phyloP scores from a whole-genome alignment of 1,284 basidiomycete species.

The Ceratobasidium sp. region DNA sequence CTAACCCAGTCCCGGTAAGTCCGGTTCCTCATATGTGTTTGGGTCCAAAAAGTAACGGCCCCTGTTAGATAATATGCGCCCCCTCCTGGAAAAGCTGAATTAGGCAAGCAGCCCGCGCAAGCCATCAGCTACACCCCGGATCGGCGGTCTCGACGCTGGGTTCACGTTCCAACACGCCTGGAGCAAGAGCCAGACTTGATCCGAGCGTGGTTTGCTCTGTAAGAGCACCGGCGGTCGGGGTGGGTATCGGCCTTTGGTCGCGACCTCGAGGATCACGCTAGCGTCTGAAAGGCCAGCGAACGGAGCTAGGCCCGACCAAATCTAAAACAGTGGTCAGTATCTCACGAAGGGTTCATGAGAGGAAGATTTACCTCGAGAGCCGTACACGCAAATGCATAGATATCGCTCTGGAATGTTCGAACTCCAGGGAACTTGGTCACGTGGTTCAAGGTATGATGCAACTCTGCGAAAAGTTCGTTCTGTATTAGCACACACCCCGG shows the following conservation, averaged over 20 bases:
- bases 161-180: constrained; percentile 41
- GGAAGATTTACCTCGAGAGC: constrained; percentile 27
- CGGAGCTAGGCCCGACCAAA: constrained; percentile 25
- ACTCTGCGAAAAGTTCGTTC: constrained; percentile 9
- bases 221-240: constrained; percentile 13
- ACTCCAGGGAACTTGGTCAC: constrained; percentile 37
- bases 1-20: too few relatives aligned
- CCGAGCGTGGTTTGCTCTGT: constrained; percentile 14
- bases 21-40: too few relatives aligned
- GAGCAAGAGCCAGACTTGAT: constrained; percentile 37
- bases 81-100: background rate
- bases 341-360: background rate
- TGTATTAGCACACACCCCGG: too few relatives aligned
- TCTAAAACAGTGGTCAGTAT: background rate
- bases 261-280: constrained; percentile 34
- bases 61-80: too few relatives aligned
- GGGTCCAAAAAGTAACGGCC: too few relatives aligned
- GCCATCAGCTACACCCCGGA: constrained; percentile 14
- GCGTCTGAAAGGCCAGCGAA: constrained; percentile 40
- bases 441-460: constrained; percentile 33
- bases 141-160: constrained; percentile 9
- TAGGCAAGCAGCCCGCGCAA: background rate
- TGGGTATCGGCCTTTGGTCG: constrained; percentile 35
- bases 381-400: constrained; percentile 42
- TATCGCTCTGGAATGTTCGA: constrained; percentile 29